Evolutionary conservation across 1,284 basidiomycete species (phyloP).

Genomic region (Heterobasidion annosum): DNA sequence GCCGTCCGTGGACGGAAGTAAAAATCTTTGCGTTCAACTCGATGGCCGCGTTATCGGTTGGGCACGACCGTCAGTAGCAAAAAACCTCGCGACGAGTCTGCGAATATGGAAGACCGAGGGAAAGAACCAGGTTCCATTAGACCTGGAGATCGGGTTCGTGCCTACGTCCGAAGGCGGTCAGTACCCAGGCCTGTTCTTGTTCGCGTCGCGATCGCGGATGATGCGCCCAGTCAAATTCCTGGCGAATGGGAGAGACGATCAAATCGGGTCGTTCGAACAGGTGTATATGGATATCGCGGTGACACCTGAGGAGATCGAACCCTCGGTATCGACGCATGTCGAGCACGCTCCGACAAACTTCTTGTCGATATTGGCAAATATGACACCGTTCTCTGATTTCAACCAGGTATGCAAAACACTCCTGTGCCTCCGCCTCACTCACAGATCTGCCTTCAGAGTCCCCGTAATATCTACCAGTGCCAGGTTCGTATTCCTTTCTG

Average conservation of each 20-base stretch:
- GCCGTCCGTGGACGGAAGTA: slow-evolving; percentile 69
- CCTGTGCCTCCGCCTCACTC: background rate
- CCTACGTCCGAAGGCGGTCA: slow-evolving; percentile 89
- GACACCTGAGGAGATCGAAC: slow-evolving; percentile 83
- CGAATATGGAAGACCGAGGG: slow-evolving; percentile 96
- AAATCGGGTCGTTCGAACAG: slow-evolving; percentile 96
- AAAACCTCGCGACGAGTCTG: slow-evolving; percentile 76
- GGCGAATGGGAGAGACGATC: slow-evolving; percentile 80
- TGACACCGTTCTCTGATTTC: slow-evolving; percentile 90
- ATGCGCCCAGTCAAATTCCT: slow-evolving; percentile 97
- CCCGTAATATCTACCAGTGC: slow-evolving; percentile 83
- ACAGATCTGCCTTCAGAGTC: slow-evolving; percentile 43
- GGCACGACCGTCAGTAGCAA: slow-evolving; percentile 71
- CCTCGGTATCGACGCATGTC: slow-evolving; percentile 79
- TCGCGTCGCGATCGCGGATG: slow-evolving; percentile 86
- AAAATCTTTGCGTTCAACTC: slow-evolving; percentile 85
- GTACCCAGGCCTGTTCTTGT: slow-evolving; percentile 95
- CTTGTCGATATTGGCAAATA: slow-evolving; percentile 78
- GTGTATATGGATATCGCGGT: slow-evolving; percentile 99
- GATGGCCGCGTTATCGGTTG: slow-evolving; percentile 97
- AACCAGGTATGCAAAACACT: slow-evolving; percentile 60
- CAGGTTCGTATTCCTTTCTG: slow-evolving; percentile 41
- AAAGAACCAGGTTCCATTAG: slow-evolving; percentile 76
- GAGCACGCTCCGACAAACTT: slow-evolving; percentile 96
- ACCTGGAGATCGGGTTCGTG: slow-evolving; percentile 94